Base-by-base conservation (phyloP, 1,284 basidiomycete genomes). In the Cystobasidium slooffiae region DNA sequence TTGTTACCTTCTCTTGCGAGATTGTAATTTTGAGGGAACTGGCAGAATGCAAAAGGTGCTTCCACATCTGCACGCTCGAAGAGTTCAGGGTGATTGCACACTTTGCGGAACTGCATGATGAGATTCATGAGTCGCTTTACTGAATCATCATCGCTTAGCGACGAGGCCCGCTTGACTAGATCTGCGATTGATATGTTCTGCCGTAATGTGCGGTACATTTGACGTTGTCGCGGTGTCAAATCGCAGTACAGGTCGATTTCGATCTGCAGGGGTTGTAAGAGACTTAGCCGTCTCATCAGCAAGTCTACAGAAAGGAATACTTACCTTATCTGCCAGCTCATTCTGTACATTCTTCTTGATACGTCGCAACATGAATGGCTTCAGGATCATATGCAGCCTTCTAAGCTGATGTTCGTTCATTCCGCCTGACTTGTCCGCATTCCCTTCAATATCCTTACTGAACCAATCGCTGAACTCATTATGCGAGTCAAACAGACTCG, bases 391-490 rank as follows among this genome's bases (percentile, higher is more conserved):
- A 82, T 99, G 97, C 76, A 99, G 84, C 70, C 97, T 89, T 72
- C 94, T 88, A 51, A 99, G 85, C 82, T 99, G 97, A 82, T 97
- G 91, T 81, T 97, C 95, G 82, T 97, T 98, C 78, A 99, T 86
- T 81, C 90, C 89, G 10, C 91, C 92, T 78, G 93, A 93, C 82
- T 94, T 94, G 31, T 84, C 84, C 86, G 86, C 94, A 58, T 83
- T 83, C 20, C 92, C 92, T 85, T 99, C 97, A 74, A 99, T 98
- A 81, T 99, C 97, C 83, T 98, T 98, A 31, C 96, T 97, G 84
- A 99, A 99, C 97, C 97, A 99, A 83, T 99, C 97, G 82, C 92
- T 94, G 85, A 99, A 99, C 84, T 99, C 97, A 81, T 99, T 95
- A 81, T 99, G 96, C 46, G 95, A 98, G 83, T 99, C 97, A 83